Conservation (phyloP, 805 yeast genomes). For the Ogataea salicorniae region DNA sequence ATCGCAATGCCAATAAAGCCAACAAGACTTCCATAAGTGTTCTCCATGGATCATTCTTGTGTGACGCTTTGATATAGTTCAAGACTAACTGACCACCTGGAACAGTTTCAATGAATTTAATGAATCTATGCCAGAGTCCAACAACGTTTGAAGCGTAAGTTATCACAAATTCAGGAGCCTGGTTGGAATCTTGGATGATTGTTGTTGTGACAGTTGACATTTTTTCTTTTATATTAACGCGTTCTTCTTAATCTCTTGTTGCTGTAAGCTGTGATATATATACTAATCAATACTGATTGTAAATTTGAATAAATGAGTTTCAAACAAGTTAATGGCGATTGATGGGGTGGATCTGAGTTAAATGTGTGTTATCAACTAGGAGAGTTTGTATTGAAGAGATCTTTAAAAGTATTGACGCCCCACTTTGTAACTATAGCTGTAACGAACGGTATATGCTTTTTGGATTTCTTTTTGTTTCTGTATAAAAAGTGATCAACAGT, state of each 20-base stretch:
- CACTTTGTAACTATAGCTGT: no score
- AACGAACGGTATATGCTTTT: no score
- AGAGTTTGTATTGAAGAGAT: no score
- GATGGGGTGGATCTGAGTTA: no score
- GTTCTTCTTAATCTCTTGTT: not conserved
- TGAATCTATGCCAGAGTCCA: slow-evolving; percentile 21
- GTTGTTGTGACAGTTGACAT: slow-evolving; percentile 17
- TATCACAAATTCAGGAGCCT: slow-evolving; percentile 24
- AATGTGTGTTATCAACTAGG: no score
- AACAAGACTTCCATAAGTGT: slow-evolving; percentile 75
- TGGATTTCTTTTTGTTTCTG: no score
- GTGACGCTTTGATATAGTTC: slow-evolving; percentile 77
- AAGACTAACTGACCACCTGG: slow-evolving; percentile 60
- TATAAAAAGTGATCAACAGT: no score
- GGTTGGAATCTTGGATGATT: slow-evolving; percentile 7
- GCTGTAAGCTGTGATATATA: not conserved
- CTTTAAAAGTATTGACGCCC: no score
- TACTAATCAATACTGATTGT: no score
- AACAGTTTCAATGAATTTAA: slow-evolving; percentile 19
- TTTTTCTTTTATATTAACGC: not conserved
- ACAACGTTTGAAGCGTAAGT: slow-evolving; percentile 23
- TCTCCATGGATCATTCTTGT: slow-evolving; percentile 90
- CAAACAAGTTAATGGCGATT: no score
- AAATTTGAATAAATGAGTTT: no score
- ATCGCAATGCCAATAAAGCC: slow-evolving; percentile 75